Evolutionary conservation across 129 eudicot genomes (phyloP), one percentile per base, ranked within the genome.

Genomic region (Lactuca saligna): DNA sequence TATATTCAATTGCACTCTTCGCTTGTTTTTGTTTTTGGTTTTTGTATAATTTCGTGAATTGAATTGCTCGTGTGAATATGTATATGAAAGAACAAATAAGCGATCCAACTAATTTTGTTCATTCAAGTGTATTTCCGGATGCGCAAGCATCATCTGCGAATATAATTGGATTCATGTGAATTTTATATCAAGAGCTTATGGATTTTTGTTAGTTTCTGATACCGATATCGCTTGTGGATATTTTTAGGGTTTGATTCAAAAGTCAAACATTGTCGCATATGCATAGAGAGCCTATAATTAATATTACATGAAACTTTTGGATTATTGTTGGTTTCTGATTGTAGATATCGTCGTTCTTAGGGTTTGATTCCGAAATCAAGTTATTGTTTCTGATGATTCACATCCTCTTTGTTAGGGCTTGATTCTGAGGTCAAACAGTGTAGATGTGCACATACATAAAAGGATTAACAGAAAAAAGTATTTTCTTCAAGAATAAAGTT

Each of bases 351-450:
- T 50, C 44, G 7, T 66, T 15, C 44, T 31, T 50, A 66, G 35
- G 70, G 71, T 8, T 66, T 66, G 32, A 66, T 13, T 38, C 16
- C 17, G 5, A 14, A 48, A 29, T 54, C 55, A 9, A 10, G 13
- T 53, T 12, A 41, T 39, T 8, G 57, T 15, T 53, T 53, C 29
- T 53, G 17, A 25, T 50, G 17, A 50, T 50, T 17, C 56, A 12
- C 4, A 50, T 50, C 65, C 6, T 61, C 65, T 61, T 61, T 14
- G 65, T 61, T 60, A 60, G 65, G 44, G 65, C 49, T 61, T 61
- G 65, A 61, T 61, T 35, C 31, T 5, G 42, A 61, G 31, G 33
- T 61, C 66, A 38, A 37, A 61, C 66, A 37, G 63, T 25, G 14
- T 17, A 8, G 14, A 54, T 6, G 60, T 55, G 34, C 60, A 55